phyloP scores from a whole-genome alignment of 2,329 filamentous ascomycete species.

The Plenodomus tracheiphilus region DNA sequence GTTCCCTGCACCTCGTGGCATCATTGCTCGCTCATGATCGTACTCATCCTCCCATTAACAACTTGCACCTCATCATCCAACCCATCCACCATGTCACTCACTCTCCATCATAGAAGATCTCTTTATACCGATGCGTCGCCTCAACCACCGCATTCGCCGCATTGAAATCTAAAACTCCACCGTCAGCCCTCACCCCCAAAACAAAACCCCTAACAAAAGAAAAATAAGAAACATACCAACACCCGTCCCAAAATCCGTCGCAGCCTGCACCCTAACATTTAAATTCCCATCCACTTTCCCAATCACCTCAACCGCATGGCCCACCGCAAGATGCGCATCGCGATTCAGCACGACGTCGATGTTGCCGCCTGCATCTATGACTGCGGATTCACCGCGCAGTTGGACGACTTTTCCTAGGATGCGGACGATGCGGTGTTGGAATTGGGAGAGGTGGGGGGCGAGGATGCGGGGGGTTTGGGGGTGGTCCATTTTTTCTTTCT shows the following conservation, averaged over 20 bases:
- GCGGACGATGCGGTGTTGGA: slow-evolving; percentile 72
- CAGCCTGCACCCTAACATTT: slow-evolving; percentile 69
- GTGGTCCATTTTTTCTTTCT: slow-evolving; percentile 31
- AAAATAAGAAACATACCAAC: slow-evolving; percentile 66
- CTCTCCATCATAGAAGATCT: slow-evolving; percentile 71
- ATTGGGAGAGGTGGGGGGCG: slow-evolving; percentile 75
- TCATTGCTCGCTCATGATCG: no score
- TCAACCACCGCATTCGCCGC: slow-evolving; percentile 81
- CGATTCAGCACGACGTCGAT: slow-evolving; percentile 75
- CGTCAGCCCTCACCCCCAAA: background rate
- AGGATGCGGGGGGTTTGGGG: slow-evolving; percentile 76
- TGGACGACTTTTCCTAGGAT: slow-evolving; percentile 84
- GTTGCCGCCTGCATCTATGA: slow-evolving; percentile 76
- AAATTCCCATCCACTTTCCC: slow-evolving; percentile 78
- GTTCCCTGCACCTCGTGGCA: no score
- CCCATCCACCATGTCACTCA: slow-evolving; percentile 4
- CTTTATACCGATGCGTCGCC: slow-evolving; percentile 77
- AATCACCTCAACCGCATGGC: slow-evolving; percentile 75
- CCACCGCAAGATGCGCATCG: slow-evolving; percentile 69
- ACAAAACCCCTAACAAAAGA: background rate
- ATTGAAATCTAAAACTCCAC: slow-evolving; percentile 64
- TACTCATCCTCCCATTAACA: no score
- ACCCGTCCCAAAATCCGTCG: slow-evolving; percentile 68
- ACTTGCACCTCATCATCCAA: background rate
- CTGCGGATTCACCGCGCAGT: slow-evolving; percentile 77